These are phyloP conservation scores for Backusella australiensis DNA, from an alignment of 192 early-diverging fungal species.

Conservation along the genomic window DNA sequence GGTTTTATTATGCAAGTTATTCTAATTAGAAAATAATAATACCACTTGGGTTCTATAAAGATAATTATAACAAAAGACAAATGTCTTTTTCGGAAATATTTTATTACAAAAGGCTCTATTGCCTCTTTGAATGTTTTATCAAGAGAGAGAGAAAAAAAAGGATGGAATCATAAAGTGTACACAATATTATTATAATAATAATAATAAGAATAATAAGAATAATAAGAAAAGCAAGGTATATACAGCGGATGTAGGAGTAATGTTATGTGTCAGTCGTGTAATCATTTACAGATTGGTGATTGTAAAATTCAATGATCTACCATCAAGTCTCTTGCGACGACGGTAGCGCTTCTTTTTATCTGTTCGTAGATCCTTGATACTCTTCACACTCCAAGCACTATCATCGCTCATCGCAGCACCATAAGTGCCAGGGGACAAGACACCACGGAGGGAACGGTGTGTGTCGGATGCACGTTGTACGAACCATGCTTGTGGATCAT, in stretches of 20 bases:
- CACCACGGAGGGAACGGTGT: conserved; percentile 23
- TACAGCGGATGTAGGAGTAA: background rate
- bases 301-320: background rate
- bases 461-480: background rate
- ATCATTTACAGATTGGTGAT: background rate
- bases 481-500: background rate
- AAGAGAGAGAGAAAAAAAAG: no score
- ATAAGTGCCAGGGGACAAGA: conserved; percentile 24
- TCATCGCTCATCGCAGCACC: conserved; percentile 26
- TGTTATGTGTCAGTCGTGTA: background rate
- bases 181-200: background rate
- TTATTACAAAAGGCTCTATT: no score
- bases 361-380: background rate
- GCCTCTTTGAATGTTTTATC: no score
- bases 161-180: no score
- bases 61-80: no score
- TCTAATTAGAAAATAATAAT: no score
- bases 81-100: no score
- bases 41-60: no score
- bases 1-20: no score
- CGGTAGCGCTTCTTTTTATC: background rate
- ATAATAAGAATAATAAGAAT: background rate
- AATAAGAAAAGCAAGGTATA: background rate
- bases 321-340: background rate
- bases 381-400: background rate